Base-by-base conservation (phyloP, 176 grass and related monocot species). In the Juncus inflexus region DNA sequence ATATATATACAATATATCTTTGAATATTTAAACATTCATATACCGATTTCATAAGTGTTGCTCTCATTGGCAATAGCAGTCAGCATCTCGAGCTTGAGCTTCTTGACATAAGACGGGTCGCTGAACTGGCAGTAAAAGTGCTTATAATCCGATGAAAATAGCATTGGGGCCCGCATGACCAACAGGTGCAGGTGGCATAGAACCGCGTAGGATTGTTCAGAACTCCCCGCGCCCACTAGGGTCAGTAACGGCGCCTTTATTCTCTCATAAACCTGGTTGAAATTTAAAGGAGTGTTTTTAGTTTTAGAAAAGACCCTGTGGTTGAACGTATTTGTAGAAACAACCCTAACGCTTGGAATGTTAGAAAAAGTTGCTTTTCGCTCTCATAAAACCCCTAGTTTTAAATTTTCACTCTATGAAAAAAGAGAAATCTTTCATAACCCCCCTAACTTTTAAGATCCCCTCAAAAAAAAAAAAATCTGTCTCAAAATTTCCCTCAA, bases 21-120 rank as follows among this genome's bases (percentile, higher is more conserved):
- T 15, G 3, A 28, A 28, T 28, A 1, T 28, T 28, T 28, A 28
- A 28, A 28, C 19, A 28, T 66, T 3, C 59, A 49, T 10, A 19
- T 97, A 99, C 95, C 89, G 76, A 94, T 99, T 84, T 94, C 89
- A 66, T 90, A 99, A 10, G 95, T 99, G 70, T 99, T 99, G 80
- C 89, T 99, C 79, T 99, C 95, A 80, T 99, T 99, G 16, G 95
- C 95, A 82, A 99, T 90, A 79, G 83, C 95, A 78, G 95, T 99
- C 75, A 99, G 65, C 95, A 99, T 99, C 54, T 99, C 95, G 75
- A 99, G 95, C 83, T 99, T 99, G 38, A 99, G 81, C 73, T 99
- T 99, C 80, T 99, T 99, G 60, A 99, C 86, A 83, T 92, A 94
- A 35, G 89, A 99, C 59, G 89, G 95, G 42, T 99, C 95, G 76